phyloP scores from a whole-genome alignment of 495 filamentous ascomycete genomes.

The Hypoxylon rickii region DNA sequence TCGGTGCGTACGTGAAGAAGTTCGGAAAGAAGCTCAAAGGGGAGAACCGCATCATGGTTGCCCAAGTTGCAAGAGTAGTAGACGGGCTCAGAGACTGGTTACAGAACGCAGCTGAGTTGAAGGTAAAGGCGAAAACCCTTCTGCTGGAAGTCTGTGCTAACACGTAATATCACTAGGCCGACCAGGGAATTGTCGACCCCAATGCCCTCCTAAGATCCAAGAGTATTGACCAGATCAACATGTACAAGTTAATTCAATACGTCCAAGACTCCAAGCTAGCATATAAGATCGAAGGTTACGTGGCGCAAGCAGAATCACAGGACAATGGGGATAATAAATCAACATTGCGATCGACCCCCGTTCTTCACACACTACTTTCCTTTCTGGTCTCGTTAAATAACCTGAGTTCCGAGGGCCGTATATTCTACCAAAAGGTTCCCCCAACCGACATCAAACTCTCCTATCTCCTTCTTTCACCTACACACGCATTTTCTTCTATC shows the following conservation, averaged over 20 bases:
- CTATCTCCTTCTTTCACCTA: constrained; percentile 93
- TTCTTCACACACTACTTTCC: constrained; percentile 80
- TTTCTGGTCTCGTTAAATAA: constrained; percentile 87
- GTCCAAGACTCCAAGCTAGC: constrained; percentile 92
- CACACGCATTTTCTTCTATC: constrained; percentile 86
- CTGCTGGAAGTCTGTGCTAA: neutral
- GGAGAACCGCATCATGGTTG: constrained; percentile 89
- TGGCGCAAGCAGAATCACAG: constrained; percentile 59
- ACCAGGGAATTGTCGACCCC: constrained; percentile 64
- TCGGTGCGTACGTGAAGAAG: constrained; percentile 81
- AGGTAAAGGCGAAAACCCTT: constrained; percentile 37
- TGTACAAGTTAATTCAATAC: constrained; percentile 84
- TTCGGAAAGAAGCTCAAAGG: constrained; percentile 89
- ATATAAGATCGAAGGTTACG: constrained; percentile 90
- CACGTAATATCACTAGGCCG: constrained; percentile 29
- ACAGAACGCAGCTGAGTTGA: constrained; percentile 47
- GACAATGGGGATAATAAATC: constrained; percentile 30
- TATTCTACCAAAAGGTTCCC: constrained; percentile 71
- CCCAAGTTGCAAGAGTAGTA: constrained; percentile 79
- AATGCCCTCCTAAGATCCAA: constrained; percentile 78
- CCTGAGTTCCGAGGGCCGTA: constrained; percentile 80
- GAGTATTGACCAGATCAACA: constrained; percentile 92
- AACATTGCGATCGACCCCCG: constrained; percentile 60
- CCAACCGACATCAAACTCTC: constrained; percentile 63
- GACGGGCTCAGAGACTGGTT: constrained; percentile 75